Evolutionary conservation across 176 grass and related monocot species (phyloP).

Genomic region (Oryza brachyantha): DNA sequence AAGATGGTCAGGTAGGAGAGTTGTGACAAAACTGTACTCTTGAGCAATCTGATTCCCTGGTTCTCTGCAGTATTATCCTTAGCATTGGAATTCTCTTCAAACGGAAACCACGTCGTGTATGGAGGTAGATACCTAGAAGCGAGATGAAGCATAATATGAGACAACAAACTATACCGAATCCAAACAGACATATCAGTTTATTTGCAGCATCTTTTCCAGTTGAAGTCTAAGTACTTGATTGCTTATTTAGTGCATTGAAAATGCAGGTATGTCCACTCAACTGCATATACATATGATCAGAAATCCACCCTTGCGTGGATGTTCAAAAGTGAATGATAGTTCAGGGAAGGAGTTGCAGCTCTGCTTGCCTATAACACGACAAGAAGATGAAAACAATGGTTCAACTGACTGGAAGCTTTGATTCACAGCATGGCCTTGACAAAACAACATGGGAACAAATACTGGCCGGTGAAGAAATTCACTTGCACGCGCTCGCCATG

Average conservation of each 20-base stretch:
- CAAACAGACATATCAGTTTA: too few species aligned
- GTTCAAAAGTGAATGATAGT: not conserved
- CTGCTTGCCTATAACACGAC: not conserved
- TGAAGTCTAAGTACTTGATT: not conserved
- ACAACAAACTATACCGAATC: too few species aligned
- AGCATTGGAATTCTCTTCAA: constrained; percentile 26
- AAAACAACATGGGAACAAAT: not conserved
- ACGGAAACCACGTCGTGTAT: constrained; percentile 57
- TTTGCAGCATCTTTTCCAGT: not conserved
- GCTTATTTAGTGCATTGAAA: not conserved
- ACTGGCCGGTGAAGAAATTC: not conserved
- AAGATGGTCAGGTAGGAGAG: constrained; percentile 52
- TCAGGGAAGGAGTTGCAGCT: not conserved
- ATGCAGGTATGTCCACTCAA: not conserved
- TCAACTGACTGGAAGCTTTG: not conserved
- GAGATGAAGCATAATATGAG: not conserved
- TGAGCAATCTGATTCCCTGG: constrained; percentile 32
- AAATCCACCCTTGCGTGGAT: not conserved
- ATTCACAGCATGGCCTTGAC: not conserved
- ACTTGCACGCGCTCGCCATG: too few species aligned
- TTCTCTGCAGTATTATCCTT: not conserved
- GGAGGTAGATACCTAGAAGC: constrained; percentile 65
- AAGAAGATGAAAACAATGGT: not conserved
- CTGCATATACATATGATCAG: not conserved
- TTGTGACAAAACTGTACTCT: constrained; percentile 43